Evolutionary conservation across 805 yeast genomes (phyloP).

Genomic region (Tetrapisispora namnaoensis): DNA sequence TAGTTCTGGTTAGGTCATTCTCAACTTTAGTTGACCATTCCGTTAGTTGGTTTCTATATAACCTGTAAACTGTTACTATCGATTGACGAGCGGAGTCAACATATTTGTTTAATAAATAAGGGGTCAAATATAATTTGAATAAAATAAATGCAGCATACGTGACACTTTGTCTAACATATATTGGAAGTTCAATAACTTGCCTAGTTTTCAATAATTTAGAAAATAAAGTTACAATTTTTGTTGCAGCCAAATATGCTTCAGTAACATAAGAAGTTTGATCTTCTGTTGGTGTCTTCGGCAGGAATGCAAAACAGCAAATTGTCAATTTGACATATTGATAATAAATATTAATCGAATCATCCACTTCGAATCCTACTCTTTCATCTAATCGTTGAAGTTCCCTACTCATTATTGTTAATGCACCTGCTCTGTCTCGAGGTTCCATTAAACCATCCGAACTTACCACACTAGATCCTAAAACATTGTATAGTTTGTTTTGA

Average conservation of each 20-base stretch:
- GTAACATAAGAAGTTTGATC: conserved; percentile 81
- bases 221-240: conserved; percentile 69
- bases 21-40: conserved; percentile 82
- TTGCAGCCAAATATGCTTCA: conserved; percentile 69
- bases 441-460: conserved; percentile 86
- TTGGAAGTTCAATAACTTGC: conserved; percentile 74
- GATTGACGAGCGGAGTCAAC: conserved; percentile 87
- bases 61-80: conserved; percentile 83
- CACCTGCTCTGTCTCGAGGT: conserved; percentile 71
- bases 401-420: conserved; percentile 64
- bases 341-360: conserved; percentile 63
- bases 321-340: conserved; percentile 68
- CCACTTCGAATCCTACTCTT: conserved; percentile 54
- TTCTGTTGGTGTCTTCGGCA: conserved; percentile 81
- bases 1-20: conserved; percentile 84
- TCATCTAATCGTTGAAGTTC: conserved; percentile 67
- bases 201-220: conserved; percentile 59
- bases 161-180: conserved; percentile 77
- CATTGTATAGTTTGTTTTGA: conserved; percentile 72
- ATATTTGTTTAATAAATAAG: conserved; percentile 53
- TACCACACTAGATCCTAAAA: conserved; percentile 78
- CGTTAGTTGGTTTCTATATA: conserved; percentile 76
- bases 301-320: conserved; percentile 80
- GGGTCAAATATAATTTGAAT: conserved; percentile 73
- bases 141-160: conserved; percentile 69